These are phyloP conservation scores for Penicillium expansum DNA, from an alignment of 2,329 filamentous ascomycete species.

Conservation along the genomic window DNA sequence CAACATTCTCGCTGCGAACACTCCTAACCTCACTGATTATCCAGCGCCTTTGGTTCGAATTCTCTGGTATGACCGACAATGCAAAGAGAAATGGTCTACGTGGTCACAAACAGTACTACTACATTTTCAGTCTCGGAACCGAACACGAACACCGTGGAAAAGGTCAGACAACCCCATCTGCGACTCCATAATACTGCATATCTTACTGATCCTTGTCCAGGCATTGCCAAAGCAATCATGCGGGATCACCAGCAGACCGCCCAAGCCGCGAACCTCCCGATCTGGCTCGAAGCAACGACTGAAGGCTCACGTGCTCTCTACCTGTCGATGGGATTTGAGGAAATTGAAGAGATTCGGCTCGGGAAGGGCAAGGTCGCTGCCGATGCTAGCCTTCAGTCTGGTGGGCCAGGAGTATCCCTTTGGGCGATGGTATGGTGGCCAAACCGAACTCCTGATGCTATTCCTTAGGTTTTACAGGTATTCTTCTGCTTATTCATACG, in stretches of 20 bases:
- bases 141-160: constrained; percentile 24
- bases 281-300: constrained; percentile 27
- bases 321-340: constrained; percentile 23
- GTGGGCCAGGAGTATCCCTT: constrained; percentile 18
- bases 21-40: background rate
- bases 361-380: constrained; percentile 22
- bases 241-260: constrained; percentile 17
- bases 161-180: constrained; percentile 6
- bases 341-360: constrained; percentile 21
- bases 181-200: background rate
- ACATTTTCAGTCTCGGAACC: constrained; percentile 25
- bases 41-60: constrained; percentile 23
- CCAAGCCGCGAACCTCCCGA: constrained; percentile 18
- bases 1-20: background rate
- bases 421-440: constrained; percentile 30
- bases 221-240: constrained; percentile 22
- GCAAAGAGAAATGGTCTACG: constrained; percentile 21
- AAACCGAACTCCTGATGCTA: background rate
- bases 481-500: background rate
- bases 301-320: constrained; percentile 18
- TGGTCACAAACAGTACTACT: constrained; percentile 22
- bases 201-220: constrained; percentile 5
- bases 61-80: constrained; percentile 22
- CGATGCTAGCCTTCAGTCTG: constrained; percentile 15
- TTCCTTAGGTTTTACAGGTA: background rate